Evolutionary conservation across 2,329 filamentous ascomycete genomes (phyloP), one percentile per base, ranked within the genome.

Genomic region (Colletotrichum sp.): DNA sequence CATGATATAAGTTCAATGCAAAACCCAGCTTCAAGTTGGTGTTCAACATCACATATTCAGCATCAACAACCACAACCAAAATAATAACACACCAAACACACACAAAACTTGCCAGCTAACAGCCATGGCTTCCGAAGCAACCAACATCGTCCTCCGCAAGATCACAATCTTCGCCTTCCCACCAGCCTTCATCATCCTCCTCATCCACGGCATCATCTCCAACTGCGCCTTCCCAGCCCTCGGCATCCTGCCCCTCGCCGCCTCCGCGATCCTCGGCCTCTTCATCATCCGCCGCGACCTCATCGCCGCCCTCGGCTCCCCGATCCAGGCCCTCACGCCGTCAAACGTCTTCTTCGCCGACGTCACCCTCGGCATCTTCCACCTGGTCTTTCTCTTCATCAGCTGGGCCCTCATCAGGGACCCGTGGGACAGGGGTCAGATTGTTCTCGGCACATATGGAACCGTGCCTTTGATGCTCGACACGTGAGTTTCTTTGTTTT

Each of bases 91-190:
- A 21, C 43, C 0, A 24, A 57, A 12, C 4, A 15, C 1, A 15
- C 3, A 9, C 9, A 29, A 29, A 1, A 15, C 11, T 24, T 1
- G 2, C 21, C 51, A 31, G 12, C 43, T n/a, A 8, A 27, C 24
- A 27, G 24, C 13, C 43, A 72, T 73, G 70, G 18, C 36, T 8
- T 70, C 70, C 11, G 36, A 59, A 33, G 21, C 58, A 16, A 70
- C 29, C 31, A 70, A 31, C 43, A 21, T 66, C 15, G 29, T 59
- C 24, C 21, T 76, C 27, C 72, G 71, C 9, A 63, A 69, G 36
- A 64, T 71, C 64, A 82, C 81, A 61, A 77, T 84, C 12, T 43
- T 78, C 38, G 27, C 69, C 8, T 78, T 78, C 31, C 61, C 62
- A 2, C 62, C 69, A 4, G 72, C 68, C 16, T 64, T 74, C 33